Conservation (phyloP, 2,329 filamentous ascomycete species). For the Didymella pomorum region DNA sequence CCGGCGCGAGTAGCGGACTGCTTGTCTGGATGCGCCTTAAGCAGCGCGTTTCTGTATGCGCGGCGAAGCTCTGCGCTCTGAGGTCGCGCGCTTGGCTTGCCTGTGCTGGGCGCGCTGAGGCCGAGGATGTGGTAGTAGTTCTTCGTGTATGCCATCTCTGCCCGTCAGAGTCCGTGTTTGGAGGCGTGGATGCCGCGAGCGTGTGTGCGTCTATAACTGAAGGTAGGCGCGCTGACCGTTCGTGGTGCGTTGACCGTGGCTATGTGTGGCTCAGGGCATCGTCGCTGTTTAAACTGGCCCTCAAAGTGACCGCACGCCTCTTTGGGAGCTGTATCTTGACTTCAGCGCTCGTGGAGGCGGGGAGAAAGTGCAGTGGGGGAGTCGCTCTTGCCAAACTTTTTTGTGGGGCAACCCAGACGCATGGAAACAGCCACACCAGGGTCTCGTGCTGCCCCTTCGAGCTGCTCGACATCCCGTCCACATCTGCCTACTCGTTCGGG, state of each 20-base stretch:
- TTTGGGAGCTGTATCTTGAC: not conserved
- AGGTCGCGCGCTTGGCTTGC: not conserved
- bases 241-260: slow-evolving; percentile 10
- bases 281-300: not conserved
- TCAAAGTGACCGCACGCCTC: not conserved
- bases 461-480: not conserved
- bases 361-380: slow-evolving; percentile 5
- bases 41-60: slow-evolving; percentile 65
- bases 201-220: not conserved
- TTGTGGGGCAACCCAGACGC: slow-evolving; percentile 13
- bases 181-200: not conserved
- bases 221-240: not conserved
- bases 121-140: slow-evolving; percentile 43
- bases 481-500: not conserved
- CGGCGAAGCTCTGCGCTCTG: slow-evolving; percentile 24
- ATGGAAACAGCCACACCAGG: slow-evolving; percentile 9
- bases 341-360: slow-evolving; percentile 3
- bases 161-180: not conserved
- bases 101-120: slow-evolving; percentile 24
- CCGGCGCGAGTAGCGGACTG: not conserved
- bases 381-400: slow-evolving; percentile 8
- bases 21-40: slow-evolving; percentile 68
- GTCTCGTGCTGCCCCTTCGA: not conserved
- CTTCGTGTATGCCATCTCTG: slow-evolving; percentile 36
- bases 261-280: slow-evolving; percentile 8